Evolutionary conservation across 176 grass and related monocot species (phyloP).

Genomic region (Calamus simplicifolius): DNA sequence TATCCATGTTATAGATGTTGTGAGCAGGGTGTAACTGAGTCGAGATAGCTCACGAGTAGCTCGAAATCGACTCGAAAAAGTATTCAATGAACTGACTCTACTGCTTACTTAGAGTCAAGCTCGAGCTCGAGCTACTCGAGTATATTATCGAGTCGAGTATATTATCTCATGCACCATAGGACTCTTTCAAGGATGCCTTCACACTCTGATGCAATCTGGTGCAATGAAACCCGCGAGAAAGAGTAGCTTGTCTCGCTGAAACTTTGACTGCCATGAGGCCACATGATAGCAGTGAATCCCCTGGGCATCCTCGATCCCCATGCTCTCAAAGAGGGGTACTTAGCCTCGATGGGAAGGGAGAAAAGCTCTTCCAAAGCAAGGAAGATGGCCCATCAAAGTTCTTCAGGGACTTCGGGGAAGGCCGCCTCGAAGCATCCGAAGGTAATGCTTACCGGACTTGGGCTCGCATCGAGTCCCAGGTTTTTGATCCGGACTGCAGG

Average conservation of each 20-base stretch:
- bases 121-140: too few species aligned
- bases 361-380: slow-evolving; percentile 41
- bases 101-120: too few species aligned
- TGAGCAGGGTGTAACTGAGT: too few species aligned
- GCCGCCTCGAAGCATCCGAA: slow-evolving; percentile 48
- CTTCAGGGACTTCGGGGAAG: slow-evolving; percentile 28
- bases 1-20: too few species aligned
- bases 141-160: too few species aligned
- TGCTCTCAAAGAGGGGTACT: slow-evolving; percentile 47
- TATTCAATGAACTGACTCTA: too few species aligned
- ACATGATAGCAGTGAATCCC: slow-evolving; percentile 38
- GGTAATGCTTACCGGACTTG: slow-evolving; percentile 39
- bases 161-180: too few species aligned
- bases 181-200: too few species aligned
- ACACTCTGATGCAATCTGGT: too few species aligned
- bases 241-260: slow-evolving; percentile 29
- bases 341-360: slow-evolving; percentile 33
- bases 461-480: slow-evolving; percentile 11
- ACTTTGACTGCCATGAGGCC: slow-evolving; percentile 29
- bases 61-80: too few species aligned
- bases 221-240: background rate
- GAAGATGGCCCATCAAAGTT: slow-evolving; percentile 29
- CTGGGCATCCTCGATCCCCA: slow-evolving; percentile 32
- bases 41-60: too few species aligned
- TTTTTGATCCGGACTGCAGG: background rate